Percentiles rank a stretch among this genome's conserved stretches.
Evolutionary conservation across 805 yeast genomes (phyloP).

Genomic region (Tanozyma kutaoensis): DNA sequence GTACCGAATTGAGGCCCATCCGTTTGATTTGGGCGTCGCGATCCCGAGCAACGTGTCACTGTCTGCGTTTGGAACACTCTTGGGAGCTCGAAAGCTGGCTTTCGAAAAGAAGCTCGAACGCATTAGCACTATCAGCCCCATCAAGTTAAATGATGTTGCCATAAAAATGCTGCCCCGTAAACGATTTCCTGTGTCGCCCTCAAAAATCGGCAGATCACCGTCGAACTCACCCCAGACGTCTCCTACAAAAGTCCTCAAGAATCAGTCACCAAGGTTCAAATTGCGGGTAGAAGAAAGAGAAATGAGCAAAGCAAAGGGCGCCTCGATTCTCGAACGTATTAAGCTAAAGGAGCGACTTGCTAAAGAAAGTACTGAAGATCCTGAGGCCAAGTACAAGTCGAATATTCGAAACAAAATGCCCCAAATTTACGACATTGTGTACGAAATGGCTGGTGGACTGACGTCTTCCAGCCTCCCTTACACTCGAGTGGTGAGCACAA

Average conservation of each 20-base stretch:
- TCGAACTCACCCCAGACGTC: slow-evolving; percentile 1
- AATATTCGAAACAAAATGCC: slow-evolving; percentile 15
- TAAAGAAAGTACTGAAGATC: slow-evolving; percentile 4
- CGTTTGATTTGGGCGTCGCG: slow-evolving; percentile 5
- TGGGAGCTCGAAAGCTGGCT: slow-evolving; percentile 7
- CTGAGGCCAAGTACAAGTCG: slow-evolving; percentile 9
- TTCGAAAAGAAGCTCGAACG: slow-evolving; percentile 4
- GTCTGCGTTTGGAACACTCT: slow-evolving; percentile 4
- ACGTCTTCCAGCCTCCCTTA: slow-evolving; percentile 9
- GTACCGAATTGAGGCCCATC: slow-evolving; percentile 2
- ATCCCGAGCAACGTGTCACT: slow-evolving; percentile 4
- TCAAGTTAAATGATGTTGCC: slow-evolving; percentile 11
- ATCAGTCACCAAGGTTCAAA: background rate
- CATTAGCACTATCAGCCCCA: background rate
- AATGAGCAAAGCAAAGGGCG: slow-evolving; percentile 7
- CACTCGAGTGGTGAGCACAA: slow-evolving; percentile 11
- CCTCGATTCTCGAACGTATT: slow-evolving; percentile 26
- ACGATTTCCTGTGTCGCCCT: slow-evolving; percentile 1
- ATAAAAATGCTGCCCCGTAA: slow-evolving; percentile 5
- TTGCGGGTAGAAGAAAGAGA: slow-evolving; percentile 1
- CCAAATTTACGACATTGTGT: slow-evolving; percentile 20
- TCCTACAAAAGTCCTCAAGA: slow-evolving; percentile 1
- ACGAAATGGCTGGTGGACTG: slow-evolving; percentile 9
- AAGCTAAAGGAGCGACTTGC: slow-evolving; percentile 17
- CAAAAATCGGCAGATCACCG: slow-evolving; percentile 1